These are phyloP conservation scores for Pseudocercospora fuligena DNA, from an alignment of 2,329 filamentous ascomycete species.

Conservation along the genomic window DNA sequence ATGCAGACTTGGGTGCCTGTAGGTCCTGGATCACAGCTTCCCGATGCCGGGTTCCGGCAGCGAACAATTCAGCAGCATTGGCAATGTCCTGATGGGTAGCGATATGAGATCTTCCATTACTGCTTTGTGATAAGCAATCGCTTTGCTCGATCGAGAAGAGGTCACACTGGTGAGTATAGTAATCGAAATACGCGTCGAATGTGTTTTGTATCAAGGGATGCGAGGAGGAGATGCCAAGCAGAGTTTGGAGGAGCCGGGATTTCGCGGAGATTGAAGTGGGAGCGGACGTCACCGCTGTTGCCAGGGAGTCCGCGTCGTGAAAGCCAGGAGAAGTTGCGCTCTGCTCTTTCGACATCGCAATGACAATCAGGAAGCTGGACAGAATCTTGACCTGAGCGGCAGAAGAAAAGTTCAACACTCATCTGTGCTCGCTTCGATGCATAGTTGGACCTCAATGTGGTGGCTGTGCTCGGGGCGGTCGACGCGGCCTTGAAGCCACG, in stretches of 20 bases:
- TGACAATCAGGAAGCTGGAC: neutral
- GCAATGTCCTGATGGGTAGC: conserved; percentile 14
- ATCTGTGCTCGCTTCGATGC: neutral
- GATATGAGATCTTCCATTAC: neutral
- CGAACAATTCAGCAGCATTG: conserved; percentile 6
- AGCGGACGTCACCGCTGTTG: neutral
- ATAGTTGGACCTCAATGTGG: neutral
- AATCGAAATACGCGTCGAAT: conserved; percentile 13
- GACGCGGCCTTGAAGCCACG: neutral
- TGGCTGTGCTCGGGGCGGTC: neutral
- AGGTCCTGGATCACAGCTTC: conserved; percentile 1
- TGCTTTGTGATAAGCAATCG: neutral
- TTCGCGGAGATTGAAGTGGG: conserved; percentile 7
- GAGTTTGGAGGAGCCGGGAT: neutral
- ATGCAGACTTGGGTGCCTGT: neutral
- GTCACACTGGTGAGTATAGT: conserved; percentile 19
- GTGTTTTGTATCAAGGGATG: neutral
- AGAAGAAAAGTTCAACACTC: neutral
- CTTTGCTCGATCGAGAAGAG: conserved; percentile 16
- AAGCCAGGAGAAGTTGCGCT: too few relatives aligned
- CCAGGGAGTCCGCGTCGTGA: neutral
- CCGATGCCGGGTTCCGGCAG: neutral
- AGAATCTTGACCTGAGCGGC: neutral
- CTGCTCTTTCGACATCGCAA: neutral
- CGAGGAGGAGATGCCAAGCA: neutral